Percentiles rank a stretch among this genome's conserved stretches.
Conservation (phyloP, 2,329 filamentous ascomycete species). For the Fusarium secorum region DNA sequence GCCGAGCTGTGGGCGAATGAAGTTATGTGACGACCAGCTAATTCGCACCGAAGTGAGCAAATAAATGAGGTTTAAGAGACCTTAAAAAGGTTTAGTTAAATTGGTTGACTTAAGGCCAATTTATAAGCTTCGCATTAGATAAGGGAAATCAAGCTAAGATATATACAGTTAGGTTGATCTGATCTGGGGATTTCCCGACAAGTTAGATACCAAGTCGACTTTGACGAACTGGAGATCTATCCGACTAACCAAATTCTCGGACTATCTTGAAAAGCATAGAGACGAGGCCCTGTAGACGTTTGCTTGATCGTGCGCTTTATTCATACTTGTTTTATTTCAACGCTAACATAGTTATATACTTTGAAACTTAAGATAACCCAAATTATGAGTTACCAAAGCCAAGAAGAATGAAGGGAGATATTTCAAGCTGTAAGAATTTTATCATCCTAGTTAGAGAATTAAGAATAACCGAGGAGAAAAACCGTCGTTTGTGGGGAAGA, state of each 20-base stretch:
- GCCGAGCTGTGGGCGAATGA: not conserved
- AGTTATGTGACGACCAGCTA: no score
- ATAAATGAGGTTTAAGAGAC: no score
- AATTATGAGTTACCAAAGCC: no score
- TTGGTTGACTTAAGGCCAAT: no score
- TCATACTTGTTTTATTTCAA: not conserved
- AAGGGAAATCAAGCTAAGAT: no score
- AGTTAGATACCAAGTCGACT: not conserved
- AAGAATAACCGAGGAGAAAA: not conserved
- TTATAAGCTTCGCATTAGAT: no score
- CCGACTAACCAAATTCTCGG: not conserved
- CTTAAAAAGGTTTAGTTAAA: no score
- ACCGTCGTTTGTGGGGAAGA: not conserved
- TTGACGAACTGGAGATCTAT: not conserved
- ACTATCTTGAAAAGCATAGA: not conserved
- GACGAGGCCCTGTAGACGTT: not conserved
- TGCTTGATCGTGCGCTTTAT: not conserved
- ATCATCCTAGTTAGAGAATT: not conserved
- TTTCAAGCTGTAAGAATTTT: fast-evolving
- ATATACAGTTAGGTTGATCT: no score
- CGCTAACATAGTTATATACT: not conserved
- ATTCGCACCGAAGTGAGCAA: no score
- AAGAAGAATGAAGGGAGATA: not conserved
- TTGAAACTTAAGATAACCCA: fast-evolving
- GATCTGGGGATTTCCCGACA: no score